Evolutionary conservation across 495 filamentous ascomycete genomes (phyloP), one percentile per base, ranked within the genome.

Genomic region (Jackrogersella minutella): DNA sequence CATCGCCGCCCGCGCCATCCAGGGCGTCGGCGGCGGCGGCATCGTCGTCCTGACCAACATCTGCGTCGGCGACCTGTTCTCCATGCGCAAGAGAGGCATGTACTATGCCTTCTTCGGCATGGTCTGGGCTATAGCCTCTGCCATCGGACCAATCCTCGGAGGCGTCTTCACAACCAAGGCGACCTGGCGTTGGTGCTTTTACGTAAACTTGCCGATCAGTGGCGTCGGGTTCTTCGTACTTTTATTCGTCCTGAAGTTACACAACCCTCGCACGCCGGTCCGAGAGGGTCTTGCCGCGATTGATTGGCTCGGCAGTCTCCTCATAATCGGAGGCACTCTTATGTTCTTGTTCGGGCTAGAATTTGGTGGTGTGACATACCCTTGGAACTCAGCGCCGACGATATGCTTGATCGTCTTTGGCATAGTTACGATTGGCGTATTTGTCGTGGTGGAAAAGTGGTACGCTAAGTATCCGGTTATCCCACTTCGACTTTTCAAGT

Each of bases 271-370:
- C 65, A 92, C 91, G 0, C 84, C 88, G 0, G 72, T 93, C 11
- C 28, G 78, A 10, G 82, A 87, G 24, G 92, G 92, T 1, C 71
- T 94, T 9, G 86, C 85, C 51, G 86, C 85, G 3, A 87, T 93
- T 44, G 90, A 93, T 77, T 92, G 89, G 89, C 66, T 84, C 3
- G 90, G 91, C 10, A 86, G 83, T n/a, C 64, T 89, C 13, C 77
- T 86, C 7, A 86, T 92, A 57, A 83, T 91, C 56, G 87, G 86
- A 14, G 88, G 85, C 5, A 91, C 90, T 1, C 78, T 93, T 8
- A 91, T 93, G 85, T 84, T 95, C 66, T 82, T 93, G 5, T 86
- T 93, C 43, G 91, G 88, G 13, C 81, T 93, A 17, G 86, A 93
- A 68, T 91, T 89, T 62, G 91, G 91, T 50, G 92, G 92, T 13